Percentiles rank a stretch among this genome's conserved stretches.
Conservation (phyloP, 805 yeast genomes). For the Candida bentonensis region DNA sequence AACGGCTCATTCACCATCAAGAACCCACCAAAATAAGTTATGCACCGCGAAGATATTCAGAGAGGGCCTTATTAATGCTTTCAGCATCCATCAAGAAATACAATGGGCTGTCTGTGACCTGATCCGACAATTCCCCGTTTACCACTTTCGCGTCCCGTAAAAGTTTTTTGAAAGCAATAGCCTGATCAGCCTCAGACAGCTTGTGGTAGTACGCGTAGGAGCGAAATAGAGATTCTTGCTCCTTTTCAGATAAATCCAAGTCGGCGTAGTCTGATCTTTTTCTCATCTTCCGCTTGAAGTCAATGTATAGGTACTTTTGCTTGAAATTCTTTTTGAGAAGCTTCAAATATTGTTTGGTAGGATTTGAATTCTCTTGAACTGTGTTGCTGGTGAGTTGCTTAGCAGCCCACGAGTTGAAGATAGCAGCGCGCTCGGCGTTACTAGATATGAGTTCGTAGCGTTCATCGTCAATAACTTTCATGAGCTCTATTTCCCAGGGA, state of each 20-base stretch:
- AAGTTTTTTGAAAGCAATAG: neutral
- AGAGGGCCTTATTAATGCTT: neutral
- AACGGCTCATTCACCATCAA: neutral
- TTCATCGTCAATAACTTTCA: slow-evolving; percentile 29
- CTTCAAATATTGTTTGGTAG: slow-evolving; percentile 12
- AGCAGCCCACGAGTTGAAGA: slow-evolving; percentile 34
- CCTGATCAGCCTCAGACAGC: neutral
- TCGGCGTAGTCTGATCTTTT: slow-evolving; percentile 15
- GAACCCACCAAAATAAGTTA: slow-evolving; percentile 1
- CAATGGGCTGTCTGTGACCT: neutral
- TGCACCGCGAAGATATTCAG: slow-evolving; percentile 1
- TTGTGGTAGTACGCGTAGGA: slow-evolving; percentile 14
- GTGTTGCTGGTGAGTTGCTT: slow-evolving; percentile 7
- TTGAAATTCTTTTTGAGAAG: slow-evolving; percentile 17
- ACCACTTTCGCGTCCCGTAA: neutral
- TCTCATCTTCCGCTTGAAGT: slow-evolving; percentile 26
- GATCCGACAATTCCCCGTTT: neutral
- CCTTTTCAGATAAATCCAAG: slow-evolving; percentile 21
- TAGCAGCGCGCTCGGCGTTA: slow-evolving; percentile 23
- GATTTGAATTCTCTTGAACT: slow-evolving; percentile 3
- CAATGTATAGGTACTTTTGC: slow-evolving; percentile 23
- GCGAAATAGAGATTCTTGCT: slow-evolving; percentile 26
- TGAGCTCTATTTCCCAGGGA: slow-evolving; percentile 34
- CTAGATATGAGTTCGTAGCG: slow-evolving; percentile 24
- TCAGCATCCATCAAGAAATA: neutral